These are phyloP conservation scores for Teunomyces funiuensis DNA, from an alignment of 805 yeast species.

Conservation along the genomic window DNA sequence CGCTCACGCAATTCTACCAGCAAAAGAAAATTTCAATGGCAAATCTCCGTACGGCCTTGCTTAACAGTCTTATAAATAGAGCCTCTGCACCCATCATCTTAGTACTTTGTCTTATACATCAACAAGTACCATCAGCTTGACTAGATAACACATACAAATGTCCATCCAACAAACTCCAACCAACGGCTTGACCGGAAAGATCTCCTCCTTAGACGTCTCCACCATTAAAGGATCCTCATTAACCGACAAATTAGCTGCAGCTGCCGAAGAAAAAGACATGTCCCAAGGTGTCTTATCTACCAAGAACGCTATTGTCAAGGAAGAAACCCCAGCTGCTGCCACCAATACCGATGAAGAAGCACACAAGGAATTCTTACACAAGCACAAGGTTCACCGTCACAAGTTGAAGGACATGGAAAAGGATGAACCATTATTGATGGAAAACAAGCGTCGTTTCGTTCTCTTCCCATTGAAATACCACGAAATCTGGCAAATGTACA, in stretches of 20 bases:
- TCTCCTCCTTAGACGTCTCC: constrained; percentile 40
- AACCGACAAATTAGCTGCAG: constrained; percentile 45
- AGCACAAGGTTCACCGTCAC: constrained; percentile 72
- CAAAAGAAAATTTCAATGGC: constrained; percentile 4
- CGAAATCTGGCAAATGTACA: constrained; percentile 98
- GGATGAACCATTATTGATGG: constrained; percentile 84
- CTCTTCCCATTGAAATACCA: constrained; percentile 95
- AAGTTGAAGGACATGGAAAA: constrained; percentile 71
- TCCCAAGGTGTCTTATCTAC: constrained; percentile 20
- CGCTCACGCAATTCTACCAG: constrained; percentile 1
- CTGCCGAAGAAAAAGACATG: constrained; percentile 34
- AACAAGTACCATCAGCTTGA: neutral
- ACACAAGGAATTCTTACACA: constrained; percentile 57
- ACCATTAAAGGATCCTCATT: constrained; percentile 33
- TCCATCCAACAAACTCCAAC: constrained; percentile 63
- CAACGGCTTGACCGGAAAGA: constrained; percentile 46
- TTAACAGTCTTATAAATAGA: constrained; percentile 1
- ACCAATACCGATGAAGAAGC: constrained; percentile 23
- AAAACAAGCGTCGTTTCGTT: constrained; percentile 86
- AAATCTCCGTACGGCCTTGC: constrained; percentile 2
- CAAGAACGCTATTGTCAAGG: constrained; percentile 19
- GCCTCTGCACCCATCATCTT: neutral
- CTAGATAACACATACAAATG: constrained; percentile 24
- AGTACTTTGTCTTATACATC: constrained; percentile 1
- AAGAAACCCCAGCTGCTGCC: constrained; percentile 21